Conservation (phyloP, 202 grass and related monocot species). For the Panicum virgatum region DNA sequence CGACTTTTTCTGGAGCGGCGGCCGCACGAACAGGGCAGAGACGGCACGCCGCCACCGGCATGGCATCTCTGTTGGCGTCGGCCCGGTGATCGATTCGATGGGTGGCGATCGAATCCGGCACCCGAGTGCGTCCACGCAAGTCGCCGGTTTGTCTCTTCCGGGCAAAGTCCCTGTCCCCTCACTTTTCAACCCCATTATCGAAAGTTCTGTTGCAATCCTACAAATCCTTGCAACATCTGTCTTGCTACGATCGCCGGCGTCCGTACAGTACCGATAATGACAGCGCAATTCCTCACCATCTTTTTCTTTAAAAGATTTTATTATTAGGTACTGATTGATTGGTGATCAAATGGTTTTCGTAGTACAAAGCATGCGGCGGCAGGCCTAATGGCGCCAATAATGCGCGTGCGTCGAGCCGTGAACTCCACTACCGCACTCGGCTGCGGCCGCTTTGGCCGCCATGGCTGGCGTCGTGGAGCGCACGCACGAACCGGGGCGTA, state of each 20-base stretch:
- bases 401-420: background rate
- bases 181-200: background rate
- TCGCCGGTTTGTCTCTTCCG: background rate
- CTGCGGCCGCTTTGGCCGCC: conserved; percentile 5
- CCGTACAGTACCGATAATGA: background rate
- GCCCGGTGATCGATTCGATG: no score
- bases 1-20: no score
- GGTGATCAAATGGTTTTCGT: background rate
- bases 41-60: no score
- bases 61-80: background rate
- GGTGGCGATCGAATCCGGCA: background rate
- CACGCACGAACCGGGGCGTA: background rate
- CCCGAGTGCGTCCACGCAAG: background rate
- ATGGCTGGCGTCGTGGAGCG: conserved; percentile 22
- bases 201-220: background rate
- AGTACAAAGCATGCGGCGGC: background rate
- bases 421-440: background rate
- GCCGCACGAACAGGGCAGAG: no score
- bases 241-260: background rate
- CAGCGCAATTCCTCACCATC: background rate
- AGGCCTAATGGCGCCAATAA: conserved; percentile 22
- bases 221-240: background rate
- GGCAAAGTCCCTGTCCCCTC: background rate
- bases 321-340: background rate
- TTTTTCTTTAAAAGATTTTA: background rate